These are phyloP conservation scores for Jackrogersella multiformis DNA, from an alignment of 495 filamentous ascomycete species.

Conservation along the genomic window DNA sequence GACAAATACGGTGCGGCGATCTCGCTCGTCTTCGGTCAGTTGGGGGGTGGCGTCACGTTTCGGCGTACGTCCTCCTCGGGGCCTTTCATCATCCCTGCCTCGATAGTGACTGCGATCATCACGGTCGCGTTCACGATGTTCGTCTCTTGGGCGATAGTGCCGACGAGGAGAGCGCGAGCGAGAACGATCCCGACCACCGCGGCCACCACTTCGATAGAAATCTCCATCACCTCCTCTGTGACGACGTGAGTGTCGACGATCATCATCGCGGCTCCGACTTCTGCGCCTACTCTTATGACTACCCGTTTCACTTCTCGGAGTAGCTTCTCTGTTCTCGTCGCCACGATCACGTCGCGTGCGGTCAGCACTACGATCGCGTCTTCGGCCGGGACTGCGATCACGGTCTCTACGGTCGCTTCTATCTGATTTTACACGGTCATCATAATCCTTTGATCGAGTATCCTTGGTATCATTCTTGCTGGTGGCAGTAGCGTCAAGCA, in stretches of 20 bases:
- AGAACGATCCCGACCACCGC: conserved; percentile 67
- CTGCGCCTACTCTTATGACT: conserved; percentile 86
- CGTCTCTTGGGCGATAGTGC: conserved; percentile 78
- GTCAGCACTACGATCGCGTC: conserved; percentile 73
- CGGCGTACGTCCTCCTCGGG: conserved; percentile 61
- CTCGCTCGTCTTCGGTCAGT: conserved; percentile 93
- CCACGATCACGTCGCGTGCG: conserved; percentile 50
- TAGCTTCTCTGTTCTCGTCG: conserved; percentile 63
- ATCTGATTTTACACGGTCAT: conserved; percentile 44
- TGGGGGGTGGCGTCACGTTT: conserved; percentile 63
- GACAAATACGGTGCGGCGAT: conserved; percentile 96
- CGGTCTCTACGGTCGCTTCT: conserved; percentile 51
- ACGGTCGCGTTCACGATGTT: conserved; percentile 63
- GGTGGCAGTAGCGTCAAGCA: conserved; percentile 86
- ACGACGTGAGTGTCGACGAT: conserved; percentile 80
- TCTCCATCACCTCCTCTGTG: conserved; percentile 77
- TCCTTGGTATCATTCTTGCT: conserved; percentile 62
- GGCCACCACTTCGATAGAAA: conserved; percentile 73
- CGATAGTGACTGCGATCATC: conserved; percentile 59
- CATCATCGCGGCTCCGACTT: conserved; percentile 83
- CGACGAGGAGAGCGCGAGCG: conserved; percentile 81
- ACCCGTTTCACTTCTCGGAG: conserved; percentile 79
- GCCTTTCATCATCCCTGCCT: conserved; percentile 62
- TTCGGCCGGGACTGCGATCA: conserved; percentile 64
- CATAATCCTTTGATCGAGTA: conserved; percentile 42